Evolutionary conservation across 169 alveolate species (phyloP).

Genomic region (Cryptosporidium meleagridis): DNA sequence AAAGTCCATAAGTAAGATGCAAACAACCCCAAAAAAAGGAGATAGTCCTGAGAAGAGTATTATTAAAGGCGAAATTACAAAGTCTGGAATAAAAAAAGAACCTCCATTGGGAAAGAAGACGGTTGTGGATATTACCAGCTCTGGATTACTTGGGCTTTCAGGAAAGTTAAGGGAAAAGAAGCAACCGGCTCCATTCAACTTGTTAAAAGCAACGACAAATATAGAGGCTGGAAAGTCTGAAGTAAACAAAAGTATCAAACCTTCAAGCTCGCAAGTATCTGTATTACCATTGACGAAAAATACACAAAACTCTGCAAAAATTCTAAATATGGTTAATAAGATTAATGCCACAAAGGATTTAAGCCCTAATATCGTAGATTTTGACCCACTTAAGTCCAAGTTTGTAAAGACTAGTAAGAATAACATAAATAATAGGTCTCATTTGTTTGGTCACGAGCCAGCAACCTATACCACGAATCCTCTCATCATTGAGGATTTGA

Average conservation of each 20-base stretch:
- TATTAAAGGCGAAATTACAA: background rate
- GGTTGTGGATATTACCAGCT: background rate
- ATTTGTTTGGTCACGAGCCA: constrained; percentile 62
- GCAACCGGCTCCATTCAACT: background rate
- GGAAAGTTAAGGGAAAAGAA: constrained; percentile 40
- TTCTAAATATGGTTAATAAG: background rate
- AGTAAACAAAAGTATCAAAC: background rate
- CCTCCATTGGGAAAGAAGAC: background rate
- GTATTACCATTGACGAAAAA: background rate
- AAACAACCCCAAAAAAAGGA: background rate
- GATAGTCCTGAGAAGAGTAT: background rate
- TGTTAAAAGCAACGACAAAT: background rate
- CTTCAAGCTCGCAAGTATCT: background rate
- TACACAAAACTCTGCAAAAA: background rate
- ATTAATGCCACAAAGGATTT: background rate
- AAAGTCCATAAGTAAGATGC: background rate
- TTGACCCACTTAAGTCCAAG: background rate
- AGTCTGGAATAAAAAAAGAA: background rate
- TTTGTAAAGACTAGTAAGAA: constrained; percentile 1
- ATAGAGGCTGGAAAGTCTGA: background rate
- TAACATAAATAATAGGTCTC: constrained; percentile 22
- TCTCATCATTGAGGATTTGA: constrained; percentile 82
- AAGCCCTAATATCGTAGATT: background rate
- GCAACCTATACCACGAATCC: constrained; percentile 53
- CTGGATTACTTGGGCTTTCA: constrained; percentile 24